These are phyloP conservation scores for Monosporascus sp. DNA, from an alignment of 2,329 filamentous ascomycete genomes.

Conservation along the genomic window DNA sequence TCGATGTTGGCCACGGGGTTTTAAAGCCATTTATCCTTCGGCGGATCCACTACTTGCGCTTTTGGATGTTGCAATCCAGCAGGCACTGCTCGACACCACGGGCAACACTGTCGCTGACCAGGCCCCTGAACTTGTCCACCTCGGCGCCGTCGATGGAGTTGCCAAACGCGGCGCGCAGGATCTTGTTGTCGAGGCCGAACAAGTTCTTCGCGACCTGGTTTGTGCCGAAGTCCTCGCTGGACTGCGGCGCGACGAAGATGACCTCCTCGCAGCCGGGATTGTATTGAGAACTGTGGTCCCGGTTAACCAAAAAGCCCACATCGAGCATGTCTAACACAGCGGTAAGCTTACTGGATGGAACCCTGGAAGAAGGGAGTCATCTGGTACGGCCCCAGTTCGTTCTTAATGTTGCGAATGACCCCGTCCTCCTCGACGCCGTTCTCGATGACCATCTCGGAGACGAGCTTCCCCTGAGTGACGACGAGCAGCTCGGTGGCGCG, in stretches of 20 bases:
- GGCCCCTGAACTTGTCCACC: slow-evolving; percentile 36
- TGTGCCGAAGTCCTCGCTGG: slow-evolving; percentile 16
- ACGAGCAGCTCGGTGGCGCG: slow-evolving; percentile 48
- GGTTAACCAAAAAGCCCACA: slow-evolving; percentile 11
- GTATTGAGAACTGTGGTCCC: slow-evolving; percentile 30
- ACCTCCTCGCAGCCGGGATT: slow-evolving; percentile 49
- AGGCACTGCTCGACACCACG: slow-evolving; percentile 49
- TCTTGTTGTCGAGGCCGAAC: slow-evolving; percentile 31
- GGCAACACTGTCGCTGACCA: slow-evolving; percentile 43
- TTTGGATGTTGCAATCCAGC: slow-evolving; percentile 34
- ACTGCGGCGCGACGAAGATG: slow-evolving; percentile 34
- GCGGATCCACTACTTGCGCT: slow-evolving; percentile 9
- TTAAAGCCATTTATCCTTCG: too few species aligned
- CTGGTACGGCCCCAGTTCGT: slow-evolving; percentile 35
- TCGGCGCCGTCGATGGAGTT: slow-evolving; percentile 8
- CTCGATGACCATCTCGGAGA: slow-evolving; percentile 48
- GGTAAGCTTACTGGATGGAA: slow-evolving; percentile 33
- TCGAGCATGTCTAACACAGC: slow-evolving; percentile 33
- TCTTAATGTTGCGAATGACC: slow-evolving; percentile 29
- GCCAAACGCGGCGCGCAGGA: slow-evolving; percentile 27
- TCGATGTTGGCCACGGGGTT: too few species aligned
- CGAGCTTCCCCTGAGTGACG: slow-evolving; percentile 41
- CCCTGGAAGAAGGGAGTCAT: slow-evolving; percentile 52
- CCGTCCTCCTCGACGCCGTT: slow-evolving; percentile 38
- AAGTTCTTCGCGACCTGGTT: slow-evolving; percentile 12